Percentiles rank a stretch among this genome's conserved stretches.
phyloP scores from a whole-genome alignment of 2,329 filamentous ascomycete species.

The Alternaria hordeiaustralica region DNA sequence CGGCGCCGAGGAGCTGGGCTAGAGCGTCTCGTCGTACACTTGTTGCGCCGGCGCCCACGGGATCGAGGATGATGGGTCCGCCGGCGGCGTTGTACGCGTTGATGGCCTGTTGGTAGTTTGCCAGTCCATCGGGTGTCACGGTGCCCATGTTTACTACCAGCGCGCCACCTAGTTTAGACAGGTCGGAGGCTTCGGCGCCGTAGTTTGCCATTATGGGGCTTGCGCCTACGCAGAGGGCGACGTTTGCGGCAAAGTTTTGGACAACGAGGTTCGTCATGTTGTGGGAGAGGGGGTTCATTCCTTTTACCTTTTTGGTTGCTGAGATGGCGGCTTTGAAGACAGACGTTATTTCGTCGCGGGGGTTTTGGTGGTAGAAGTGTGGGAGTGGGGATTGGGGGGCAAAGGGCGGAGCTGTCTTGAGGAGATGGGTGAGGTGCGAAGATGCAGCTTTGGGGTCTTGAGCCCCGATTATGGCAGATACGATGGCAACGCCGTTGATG shows the following conservation, averaged over 20 bases:
- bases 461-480: conserved; percentile 85
- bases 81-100: conserved; percentile 79
- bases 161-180: conserved; percentile 77
- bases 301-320: conserved; percentile 64
- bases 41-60: conserved; percentile 89
- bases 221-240: conserved; percentile 81
- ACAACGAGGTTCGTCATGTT: conserved; percentile 99
- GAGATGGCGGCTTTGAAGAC: conserved; percentile 47
- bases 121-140: conserved; percentile 74
- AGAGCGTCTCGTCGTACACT: conserved; percentile 73
- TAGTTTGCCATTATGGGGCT: conserved; percentile 96
- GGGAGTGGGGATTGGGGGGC: conserved; percentile 25
- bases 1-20: conserved; percentile 71
- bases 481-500: conserved; percentile 84
- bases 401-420: conserved; percentile 50
- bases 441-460: conserved; percentile 70
- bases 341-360: conserved; percentile 15
- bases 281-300: conserved; percentile 76
- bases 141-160: conserved; percentile 97
- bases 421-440: conserved; percentile 62
- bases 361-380: conserved; percentile 27
- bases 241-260: conserved; percentile 92
- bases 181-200: conserved; percentile 78
- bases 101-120: conserved; percentile 76
- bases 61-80: conserved; percentile 82